phyloP scores from a whole-genome alignment of 805 yeast species.

The Candida taoyuanica region DNA sequence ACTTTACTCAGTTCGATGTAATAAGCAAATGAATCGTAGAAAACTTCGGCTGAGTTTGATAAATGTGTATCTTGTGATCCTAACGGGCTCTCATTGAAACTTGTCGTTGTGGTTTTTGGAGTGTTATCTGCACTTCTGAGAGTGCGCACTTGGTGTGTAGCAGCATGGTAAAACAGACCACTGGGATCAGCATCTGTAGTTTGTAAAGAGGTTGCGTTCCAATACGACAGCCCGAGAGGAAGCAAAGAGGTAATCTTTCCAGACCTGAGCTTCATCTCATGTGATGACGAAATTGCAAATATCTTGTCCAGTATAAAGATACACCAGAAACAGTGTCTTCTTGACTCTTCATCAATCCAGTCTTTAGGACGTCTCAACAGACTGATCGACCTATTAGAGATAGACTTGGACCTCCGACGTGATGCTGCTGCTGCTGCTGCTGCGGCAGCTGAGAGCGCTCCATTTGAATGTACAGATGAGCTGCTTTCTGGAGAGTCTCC shows the following conservation, averaged over 20 bases:
- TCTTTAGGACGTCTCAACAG: constrained; percentile 18
- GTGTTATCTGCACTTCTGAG: constrained; percentile 8
- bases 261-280: constrained; percentile 22
- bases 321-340: constrained; percentile 27
- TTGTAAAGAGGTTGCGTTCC: constrained; percentile 10
- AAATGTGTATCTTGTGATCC: constrained; percentile 1
- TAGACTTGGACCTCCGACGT: constrained; percentile 17
- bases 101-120: constrained; percentile 6
- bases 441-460: too few relatives aligned
- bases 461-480: constrained; percentile 15
- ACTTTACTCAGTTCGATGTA: constrained; percentile 22
- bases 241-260: constrained; percentile 16
- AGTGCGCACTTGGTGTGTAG: constrained; percentile 8
- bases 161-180: constrained; percentile 3
- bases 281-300: constrained; percentile 23
- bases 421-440: too few relatives aligned
- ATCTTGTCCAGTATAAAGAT: constrained; percentile 23
- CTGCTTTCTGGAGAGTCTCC: constrained; percentile 20
- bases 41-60: constrained; percentile 2
- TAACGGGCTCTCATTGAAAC: constrained; percentile 4
- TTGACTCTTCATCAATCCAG: constrained; percentile 25
- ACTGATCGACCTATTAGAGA: constrained; percentile 18
- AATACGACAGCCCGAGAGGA: constrained; percentile 17
- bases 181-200: not conserved
- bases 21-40: constrained; percentile 22